Base-by-base conservation (phyloP, 495 filamentous ascomycete species). In the Peziza echinospora region DNA sequence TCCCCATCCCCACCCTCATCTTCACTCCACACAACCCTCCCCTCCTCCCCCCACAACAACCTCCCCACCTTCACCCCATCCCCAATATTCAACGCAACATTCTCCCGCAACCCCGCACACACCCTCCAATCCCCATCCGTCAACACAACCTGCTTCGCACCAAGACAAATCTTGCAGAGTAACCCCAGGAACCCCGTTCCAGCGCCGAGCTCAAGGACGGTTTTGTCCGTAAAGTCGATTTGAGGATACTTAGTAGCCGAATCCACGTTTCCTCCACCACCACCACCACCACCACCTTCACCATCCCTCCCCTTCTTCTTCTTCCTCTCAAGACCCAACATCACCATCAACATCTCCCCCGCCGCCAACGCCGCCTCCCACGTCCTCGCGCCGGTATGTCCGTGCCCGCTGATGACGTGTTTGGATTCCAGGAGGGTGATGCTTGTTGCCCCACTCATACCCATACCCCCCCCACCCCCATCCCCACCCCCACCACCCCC, bases 321-420 rank as follows among this genome's bases (percentile, higher is more conserved):
- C n/a, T n/a, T n/a, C n/a, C n/a, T n/a, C n/a, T n/a, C n/a, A n/a
- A n/a, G n/a, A n/a, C n/a, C n/a, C n/a, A n/a, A n/a, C n/a, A n/a
- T n/a, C n/a, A n/a, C n/a, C 13, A 71, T 64, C 25, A 89, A 74
- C 51, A 77, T 92, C 19, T 81, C 71, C 0, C 77, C 83, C 0
- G 94, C 68, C 57, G 85, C 80, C n/a, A 96, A 63, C 0, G 84
- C 76, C 3, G 87, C 87, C 64, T 93, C 87, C 87, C 87, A 96
- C 5, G 87, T 96, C 9, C 87, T 74, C 23, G 84, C 66, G 0
- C 87, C 87, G 0, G 87, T 94, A 2, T 82, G 92, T 3, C 82
- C 83, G 5, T 68, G 63, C 0, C 74, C 73, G 7, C 82, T 76
- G 37, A 96, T 73, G 1, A 93, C 59, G 23, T 70, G 69, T 3